Base-by-base conservation (phyloP, 805 yeast species). In the Starmera caribaea region DNA sequence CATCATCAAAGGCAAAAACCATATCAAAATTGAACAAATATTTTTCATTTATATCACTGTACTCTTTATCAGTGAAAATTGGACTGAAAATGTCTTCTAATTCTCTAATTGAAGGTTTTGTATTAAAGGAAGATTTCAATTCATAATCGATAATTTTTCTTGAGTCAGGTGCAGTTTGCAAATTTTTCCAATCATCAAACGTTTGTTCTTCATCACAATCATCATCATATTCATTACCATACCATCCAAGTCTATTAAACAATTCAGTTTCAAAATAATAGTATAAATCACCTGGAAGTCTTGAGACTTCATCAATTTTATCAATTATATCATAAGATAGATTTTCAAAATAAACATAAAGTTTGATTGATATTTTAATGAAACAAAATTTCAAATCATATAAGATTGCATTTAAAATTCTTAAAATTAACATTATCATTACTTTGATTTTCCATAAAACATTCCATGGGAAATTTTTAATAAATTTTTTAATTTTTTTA, bases 381-480 rank as follows among this genome's bases (percentile, higher is more conserved):
- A 38, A 10, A 10, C 34, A 13, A 14, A 11, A 29, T 30, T 38
- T 34, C 5, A 38, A 12, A 15, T 48, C 50, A 53, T 53, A 50
- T 14, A 52, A 26, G 14, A 48, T 38, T 36, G 42, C 47, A 8
- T 45, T 39, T 3, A 51, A 17, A 9, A 51, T 36, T 13, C 43
- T 38, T 11, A 51, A 27, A 12, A 51, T 24, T 36, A 52, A 45
- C 21, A 44, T 35, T 15, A 49, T 34, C 7, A 46, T 34, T 2
- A 44, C 34, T 34, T 49, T 49, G 14, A 48, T 33, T 29, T 49
- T 46, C 47, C 49, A 40, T 8, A 48, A 32, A 4, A 45, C 36
- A 16, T 52, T 51, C 21, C 17, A 44, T 2, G 57, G 55, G 5
- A 50, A 38, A 4, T 43, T 40, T 26, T 38, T 49, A 12, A 50